Conservation (phyloP, 169 alveolate genomes). For the Plasmodium relictum region DNA sequence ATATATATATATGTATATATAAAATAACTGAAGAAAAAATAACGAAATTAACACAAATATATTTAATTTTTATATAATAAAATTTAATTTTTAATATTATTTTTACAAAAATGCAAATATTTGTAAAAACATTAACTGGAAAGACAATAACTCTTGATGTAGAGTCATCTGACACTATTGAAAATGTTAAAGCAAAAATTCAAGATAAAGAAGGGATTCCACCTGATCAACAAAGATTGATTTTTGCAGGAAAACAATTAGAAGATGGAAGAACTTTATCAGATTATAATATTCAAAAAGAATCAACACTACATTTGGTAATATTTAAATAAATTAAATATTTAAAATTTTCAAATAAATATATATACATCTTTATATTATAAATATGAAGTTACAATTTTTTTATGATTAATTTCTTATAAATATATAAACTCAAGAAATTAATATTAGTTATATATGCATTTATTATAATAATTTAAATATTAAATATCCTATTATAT, state of each 20-base stretch:
- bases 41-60: neutral
- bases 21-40: neutral
- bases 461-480: too few species aligned
- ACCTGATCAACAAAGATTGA: too few species aligned
- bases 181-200: too few species aligned
- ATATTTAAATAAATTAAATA: constrained; percentile 4
- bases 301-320: constrained; percentile 98
- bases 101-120: constrained; percentile 91
- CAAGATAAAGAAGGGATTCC: too few species aligned
- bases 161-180: too few species aligned
- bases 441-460: too few species aligned
- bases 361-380: too few species aligned
- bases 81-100: neutral
- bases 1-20: neutral
- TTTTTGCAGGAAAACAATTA: constrained; percentile 99
- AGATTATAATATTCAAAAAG: constrained; percentile 99
- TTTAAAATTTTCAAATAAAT: neutral
- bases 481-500: too few species aligned
- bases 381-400: too few species aligned
- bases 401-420: too few species aligned
- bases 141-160: too few species aligned
- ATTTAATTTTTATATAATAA: constrained; percentile 7
- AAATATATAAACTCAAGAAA: too few species aligned
- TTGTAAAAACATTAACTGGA: constrained; percentile 98
- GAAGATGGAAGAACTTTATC: constrained; percentile 99